Base-by-base conservation (phyloP, 2,329 filamentous ascomycete genomes). In the Nakataea oryzae region DNA sequence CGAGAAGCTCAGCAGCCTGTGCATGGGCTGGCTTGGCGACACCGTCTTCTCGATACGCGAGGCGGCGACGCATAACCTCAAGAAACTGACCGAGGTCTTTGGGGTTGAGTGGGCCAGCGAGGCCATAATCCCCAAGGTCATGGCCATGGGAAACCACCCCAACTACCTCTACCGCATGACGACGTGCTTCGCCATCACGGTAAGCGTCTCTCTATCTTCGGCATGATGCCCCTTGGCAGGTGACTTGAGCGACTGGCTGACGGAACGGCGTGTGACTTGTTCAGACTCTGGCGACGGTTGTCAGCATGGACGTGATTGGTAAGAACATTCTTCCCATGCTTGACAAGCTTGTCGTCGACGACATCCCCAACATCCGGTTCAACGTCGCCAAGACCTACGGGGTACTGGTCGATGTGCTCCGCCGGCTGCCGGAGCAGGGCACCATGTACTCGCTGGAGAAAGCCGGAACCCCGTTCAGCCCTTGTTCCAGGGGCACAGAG, bases 101-200 rank as follows among this genome's bases (percentile, higher is more conserved):
- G 95, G 95, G 58, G 93, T 97, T 21, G 92, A 96, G 66, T 99
- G 95, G 95, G 93, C 95, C 56, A 96, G 89, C 74, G 90, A 93
- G 73, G 92, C 93, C 58, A 99, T 99, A 71, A 96, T 99, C 69
- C 95, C 95, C 64, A 97, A 97, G 81, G 95, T 99, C 67, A 95
- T 96, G 84, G 90, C 90, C 50, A 97, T 99, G 95, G 95, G 95
- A 64, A 90, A 91, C 72, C 95, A 99, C 74, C 91, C 93, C 65
- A 99, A 99, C 79, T 99, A 99, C 75, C 88, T 99, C 61, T 99
- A 99, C 83, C 86, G 95, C 74, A 99, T 99, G 95, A 99, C 95
- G 12, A 99, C 95, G n/a, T 97, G 93, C 79, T 99, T 99, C 75
- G 95, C 95, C 65, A 96, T 99, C 68, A 93, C 92, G 69, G 95